Percentiles rank a stretch among this genome's conserved stretches.
Conservation (phyloP, 352 stramenopile species). For the Globisporangium nodosum region DNA sequence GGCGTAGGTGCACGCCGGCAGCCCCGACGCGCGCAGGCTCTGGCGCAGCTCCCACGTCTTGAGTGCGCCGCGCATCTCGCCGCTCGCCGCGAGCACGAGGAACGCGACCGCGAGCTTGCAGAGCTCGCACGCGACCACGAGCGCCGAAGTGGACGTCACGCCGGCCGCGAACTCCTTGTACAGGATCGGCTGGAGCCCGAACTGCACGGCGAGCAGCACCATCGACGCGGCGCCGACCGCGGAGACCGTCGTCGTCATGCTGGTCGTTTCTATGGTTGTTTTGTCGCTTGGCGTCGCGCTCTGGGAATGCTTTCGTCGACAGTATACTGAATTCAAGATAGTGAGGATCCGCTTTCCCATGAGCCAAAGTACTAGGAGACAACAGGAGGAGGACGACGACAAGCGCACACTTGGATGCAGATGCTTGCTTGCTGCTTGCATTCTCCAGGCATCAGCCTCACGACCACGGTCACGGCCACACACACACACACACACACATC, state of each 20-base stretch:
- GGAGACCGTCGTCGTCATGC: slow-evolving; percentile 1
- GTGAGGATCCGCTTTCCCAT: no score
- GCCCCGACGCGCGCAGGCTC: slow-evolving; percentile 55
- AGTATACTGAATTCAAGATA: background rate
- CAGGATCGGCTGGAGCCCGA: slow-evolving; percentile 77
- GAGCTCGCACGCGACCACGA: slow-evolving; percentile 72
- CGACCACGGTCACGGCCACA: no score
- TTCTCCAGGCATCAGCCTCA: no score
- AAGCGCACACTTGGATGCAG: no score
- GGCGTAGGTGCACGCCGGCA: slow-evolving; percentile 81
- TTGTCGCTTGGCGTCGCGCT: no score
- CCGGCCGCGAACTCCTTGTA: slow-evolving; percentile 71
- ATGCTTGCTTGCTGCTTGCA: no score
- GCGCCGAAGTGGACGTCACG: slow-evolving; percentile 45
- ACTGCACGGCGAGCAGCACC: slow-evolving; percentile 71
- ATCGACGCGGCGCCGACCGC: slow-evolving; percentile 23
- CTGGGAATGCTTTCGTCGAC: no score
- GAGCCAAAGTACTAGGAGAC: no score
- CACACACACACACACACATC: background rate
- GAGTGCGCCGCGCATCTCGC: slow-evolving; percentile 20
- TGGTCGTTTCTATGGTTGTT: no score
- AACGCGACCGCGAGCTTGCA: slow-evolving; percentile 66
- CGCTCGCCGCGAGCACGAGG: slow-evolving; percentile 35
- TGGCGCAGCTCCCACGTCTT: slow-evolving; percentile 59
- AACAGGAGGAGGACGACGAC: no score